Percentiles rank a stretch among this genome's conserved stretches.
Evolutionary conservation across 768 basidiomycete species (phyloP).

Genomic region (Austroboletus eburneus): DNA sequence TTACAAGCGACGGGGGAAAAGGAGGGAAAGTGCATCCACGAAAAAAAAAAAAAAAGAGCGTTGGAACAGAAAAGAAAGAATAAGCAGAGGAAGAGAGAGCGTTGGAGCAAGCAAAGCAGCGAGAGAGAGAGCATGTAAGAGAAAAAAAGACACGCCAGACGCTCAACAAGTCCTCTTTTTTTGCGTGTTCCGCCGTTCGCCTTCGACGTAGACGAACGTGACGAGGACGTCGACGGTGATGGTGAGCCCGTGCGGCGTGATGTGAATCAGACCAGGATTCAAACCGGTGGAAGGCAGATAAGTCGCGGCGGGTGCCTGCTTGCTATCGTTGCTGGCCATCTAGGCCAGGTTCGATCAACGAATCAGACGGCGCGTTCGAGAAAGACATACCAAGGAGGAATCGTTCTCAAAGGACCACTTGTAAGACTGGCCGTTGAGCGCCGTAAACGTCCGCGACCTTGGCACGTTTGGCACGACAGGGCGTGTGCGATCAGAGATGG

Average conservation of each 20-base stretch:
- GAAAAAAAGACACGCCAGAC: too few relatives aligned
- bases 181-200: conserved; percentile 28
- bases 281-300: conserved; percentile 21
- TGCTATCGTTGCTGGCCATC: conserved; percentile 33
- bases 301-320: conserved; percentile 30
- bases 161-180: conserved; percentile 16
- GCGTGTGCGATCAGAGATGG: neutral
- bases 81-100: too few relatives aligned
- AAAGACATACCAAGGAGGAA: conserved; percentile 23
- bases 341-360: neutral
- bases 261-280: conserved; percentile 30
- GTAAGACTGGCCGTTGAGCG: conserved; percentile 32
- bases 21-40: too few relatives aligned
- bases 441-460: conserved; percentile 32
- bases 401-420: conserved; percentile 34
- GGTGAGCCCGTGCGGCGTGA: conserved; percentile 31
- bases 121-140: too few relatives aligned
- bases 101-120: too few relatives aligned
- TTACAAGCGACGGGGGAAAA: too few relatives aligned
- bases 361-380: neutral
- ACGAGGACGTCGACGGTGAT: conserved; percentile 31
- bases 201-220: conserved; percentile 31
- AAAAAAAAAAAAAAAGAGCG: too few relatives aligned
- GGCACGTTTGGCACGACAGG: neutral
- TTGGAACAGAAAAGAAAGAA: too few relatives aligned